A percentile compares a stretch with the other conserved stretches of the same genome.
Evolutionary conservation across 192 early-diverging fungal genomes (phyloP).

Genomic region (Phycomyces blakesleeanus): DNA sequence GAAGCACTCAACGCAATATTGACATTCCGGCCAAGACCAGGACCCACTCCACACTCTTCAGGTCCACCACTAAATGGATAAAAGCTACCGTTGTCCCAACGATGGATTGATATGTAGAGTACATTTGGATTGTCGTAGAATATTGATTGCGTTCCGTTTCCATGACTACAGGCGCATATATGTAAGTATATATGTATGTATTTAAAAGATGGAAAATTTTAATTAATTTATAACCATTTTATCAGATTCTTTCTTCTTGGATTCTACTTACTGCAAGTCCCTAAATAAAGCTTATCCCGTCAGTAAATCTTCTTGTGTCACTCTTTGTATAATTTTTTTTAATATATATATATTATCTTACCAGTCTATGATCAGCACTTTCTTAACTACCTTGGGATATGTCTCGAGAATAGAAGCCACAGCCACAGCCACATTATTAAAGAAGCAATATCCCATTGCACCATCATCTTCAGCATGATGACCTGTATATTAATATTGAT

Average conservation of each 20-base stretch:
- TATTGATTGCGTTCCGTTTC: slow-evolving; percentile 71
- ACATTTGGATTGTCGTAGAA: slow-evolving; percentile 72
- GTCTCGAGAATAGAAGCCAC: slow-evolving; percentile 46
- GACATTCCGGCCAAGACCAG: slow-evolving; percentile 52
- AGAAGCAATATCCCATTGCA: slow-evolving; percentile 73
- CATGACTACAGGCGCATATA: slow-evolving; percentile 31
- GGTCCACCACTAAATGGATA: slow-evolving; percentile 61
- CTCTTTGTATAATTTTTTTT: neutral
- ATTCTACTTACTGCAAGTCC: neutral
- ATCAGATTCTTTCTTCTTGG: neutral
- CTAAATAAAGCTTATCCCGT: neutral
- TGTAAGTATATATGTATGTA: neutral
- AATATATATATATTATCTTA: slow-evolving; percentile 1
- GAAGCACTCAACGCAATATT: slow-evolving; percentile 46
- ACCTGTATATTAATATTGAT: too few relatives aligned
- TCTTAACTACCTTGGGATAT: slow-evolving; percentile 44
- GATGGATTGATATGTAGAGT: slow-evolving; percentile 70
- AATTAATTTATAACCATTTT: too few relatives aligned
- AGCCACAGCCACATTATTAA: slow-evolving; percentile 78
- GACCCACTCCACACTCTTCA: slow-evolving; percentile 50
- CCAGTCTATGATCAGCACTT: slow-evolving; percentile 77
- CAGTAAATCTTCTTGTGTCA: neutral
- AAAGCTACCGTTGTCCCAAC: slow-evolving; percentile 67
- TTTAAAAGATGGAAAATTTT: too few relatives aligned
- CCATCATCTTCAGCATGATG: slow-evolving; percentile 74